Conservation (phyloP, 352 stramenopile genomes). For the Globisporangium yorkense region DNA sequence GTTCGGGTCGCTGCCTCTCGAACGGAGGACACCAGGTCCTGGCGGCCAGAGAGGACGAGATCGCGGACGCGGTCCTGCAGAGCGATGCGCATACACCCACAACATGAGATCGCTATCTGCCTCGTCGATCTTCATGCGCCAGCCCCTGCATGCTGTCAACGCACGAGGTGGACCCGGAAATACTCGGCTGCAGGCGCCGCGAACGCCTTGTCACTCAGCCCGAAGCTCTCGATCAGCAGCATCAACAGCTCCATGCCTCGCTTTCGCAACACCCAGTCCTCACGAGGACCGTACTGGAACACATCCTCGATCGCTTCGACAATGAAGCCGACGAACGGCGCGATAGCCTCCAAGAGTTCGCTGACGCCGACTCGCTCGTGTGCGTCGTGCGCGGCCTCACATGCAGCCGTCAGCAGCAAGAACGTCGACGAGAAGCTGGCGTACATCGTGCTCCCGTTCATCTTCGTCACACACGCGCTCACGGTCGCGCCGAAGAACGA, state of each 20-base stretch:
- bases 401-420: slow-evolving; percentile 35
- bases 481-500: slow-evolving; percentile 34
- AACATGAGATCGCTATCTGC: background rate
- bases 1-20: slow-evolving; percentile 41
- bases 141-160: slow-evolving; percentile 2
- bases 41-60: slow-evolving; percentile 37
- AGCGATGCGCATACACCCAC: background rate
- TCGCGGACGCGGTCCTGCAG: slow-evolving; percentile 29
- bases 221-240: slow-evolving; percentile 39
- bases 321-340: slow-evolving; percentile 31
- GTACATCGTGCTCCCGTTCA: slow-evolving; percentile 46
- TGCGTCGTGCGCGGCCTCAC: slow-evolving; percentile 25
- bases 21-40: slow-evolving; percentile 48
- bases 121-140: background rate
- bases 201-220: slow-evolving; percentile 18
- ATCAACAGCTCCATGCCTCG: slow-evolving; percentile 46
- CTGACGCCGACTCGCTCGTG: slow-evolving; percentile 17
- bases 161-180: slow-evolving; percentile 28
- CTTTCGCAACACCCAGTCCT: slow-evolving; percentile 53
- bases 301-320: slow-evolving; percentile 56
- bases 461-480: slow-evolving; percentile 25
- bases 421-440: slow-evolving; percentile 39
- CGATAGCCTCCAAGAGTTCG: slow-evolving; percentile 25
- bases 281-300: slow-evolving; percentile 38
- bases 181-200: slow-evolving; percentile 16